Conservation (phyloP, 2,329 filamentous ascomycete genomes). For the Pleurostoma richardsiae region DNA sequence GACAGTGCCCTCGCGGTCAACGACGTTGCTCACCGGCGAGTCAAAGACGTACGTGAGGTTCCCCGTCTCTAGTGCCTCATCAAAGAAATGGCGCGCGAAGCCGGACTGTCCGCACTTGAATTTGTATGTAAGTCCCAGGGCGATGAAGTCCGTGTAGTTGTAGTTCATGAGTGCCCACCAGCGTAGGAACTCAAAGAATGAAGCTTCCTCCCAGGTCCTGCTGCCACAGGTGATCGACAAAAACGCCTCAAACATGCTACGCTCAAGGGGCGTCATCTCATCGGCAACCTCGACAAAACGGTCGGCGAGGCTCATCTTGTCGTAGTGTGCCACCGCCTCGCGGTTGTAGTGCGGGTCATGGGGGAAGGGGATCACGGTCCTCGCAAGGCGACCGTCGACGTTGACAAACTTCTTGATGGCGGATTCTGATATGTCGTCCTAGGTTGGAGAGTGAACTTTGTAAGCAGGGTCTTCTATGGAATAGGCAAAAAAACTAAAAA, state of each 20-base stretch:
- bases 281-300: slow-evolving; percentile 32
- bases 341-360: slow-evolving; percentile 27
- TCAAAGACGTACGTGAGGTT: slow-evolving; percentile 35
- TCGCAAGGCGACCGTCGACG: slow-evolving; percentile 33
- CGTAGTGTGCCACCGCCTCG: slow-evolving; percentile 24
- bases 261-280: slow-evolving; percentile 33
- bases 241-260: slow-evolving; percentile 30
- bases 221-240: slow-evolving; percentile 34
- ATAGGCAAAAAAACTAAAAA: no score
- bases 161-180: slow-evolving; percentile 41
- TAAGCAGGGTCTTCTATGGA: no score
- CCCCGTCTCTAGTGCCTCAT: slow-evolving; percentile 31
- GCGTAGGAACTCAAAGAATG: slow-evolving; percentile 41
- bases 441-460: no score
- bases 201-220: slow-evolving; percentile 32
- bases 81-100: slow-evolving; percentile 38
- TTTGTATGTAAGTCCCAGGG: slow-evolving; percentile 35
- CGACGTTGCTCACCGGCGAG: slow-evolving; percentile 25
- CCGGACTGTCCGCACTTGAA: slow-evolving; percentile 35
- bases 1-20: slow-evolving; percentile 20
- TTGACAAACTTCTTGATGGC: slow-evolving; percentile 37
- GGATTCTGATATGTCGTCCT: slow-evolving; percentile 22
- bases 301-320: slow-evolving; percentile 33
- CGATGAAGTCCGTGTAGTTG: slow-evolving; percentile 30
- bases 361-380: slow-evolving; percentile 31